Conservation (phyloP, 228 moss, liverwort and hornwort species). For the Sphagnum magellanicum region DNA sequence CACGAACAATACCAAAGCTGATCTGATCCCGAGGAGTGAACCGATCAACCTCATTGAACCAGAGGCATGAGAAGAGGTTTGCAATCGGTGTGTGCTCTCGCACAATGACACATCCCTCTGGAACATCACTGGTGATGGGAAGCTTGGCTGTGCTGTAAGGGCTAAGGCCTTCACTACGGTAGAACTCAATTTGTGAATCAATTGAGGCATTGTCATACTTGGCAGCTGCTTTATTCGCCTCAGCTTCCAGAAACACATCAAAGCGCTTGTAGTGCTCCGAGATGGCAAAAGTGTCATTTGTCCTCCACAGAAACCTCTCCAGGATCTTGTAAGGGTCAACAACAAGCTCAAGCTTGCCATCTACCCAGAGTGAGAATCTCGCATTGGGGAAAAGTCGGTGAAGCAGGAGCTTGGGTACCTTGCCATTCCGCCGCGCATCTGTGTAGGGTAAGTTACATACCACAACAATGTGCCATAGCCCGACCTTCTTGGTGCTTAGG, state of each 20-base stretch:
- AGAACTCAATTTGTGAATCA: slow-evolving; percentile 71
- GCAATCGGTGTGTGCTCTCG: slow-evolving; percentile 93
- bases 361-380: slow-evolving; percentile 86
- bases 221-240: slow-evolving; percentile 89
- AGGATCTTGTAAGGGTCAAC: slow-evolving; percentile 80
- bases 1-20: slow-evolving; percentile 83
- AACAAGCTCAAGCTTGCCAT: slow-evolving; percentile 87
- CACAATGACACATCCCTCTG: slow-evolving; percentile 95
- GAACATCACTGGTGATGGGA: slow-evolving; percentile 89
- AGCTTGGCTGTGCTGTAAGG: slow-evolving; percentile 63
- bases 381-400: slow-evolving; percentile 88
- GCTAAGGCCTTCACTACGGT: slow-evolving; percentile 63
- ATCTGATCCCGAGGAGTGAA: slow-evolving; percentile 95
- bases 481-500: slow-evolving; percentile 54
- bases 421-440: slow-evolving; percentile 83
- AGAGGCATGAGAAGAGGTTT: slow-evolving; percentile 84
- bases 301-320: slow-evolving; percentile 95
- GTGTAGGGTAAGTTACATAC: slow-evolving; percentile 73
- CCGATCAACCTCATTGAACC: slow-evolving; percentile 98
- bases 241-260: slow-evolving; percentile 86
- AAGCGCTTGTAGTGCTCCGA: slow-evolving; percentile 88
- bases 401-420: slow-evolving; percentile 94
- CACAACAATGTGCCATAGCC: slow-evolving; percentile 82
- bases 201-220: slow-evolving; percentile 84
- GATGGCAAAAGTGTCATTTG: slow-evolving; percentile 76